Evolutionary conservation across 2,329 filamentous ascomycete genomes (phyloP).

Genomic region (Penicillium sp.): DNA sequence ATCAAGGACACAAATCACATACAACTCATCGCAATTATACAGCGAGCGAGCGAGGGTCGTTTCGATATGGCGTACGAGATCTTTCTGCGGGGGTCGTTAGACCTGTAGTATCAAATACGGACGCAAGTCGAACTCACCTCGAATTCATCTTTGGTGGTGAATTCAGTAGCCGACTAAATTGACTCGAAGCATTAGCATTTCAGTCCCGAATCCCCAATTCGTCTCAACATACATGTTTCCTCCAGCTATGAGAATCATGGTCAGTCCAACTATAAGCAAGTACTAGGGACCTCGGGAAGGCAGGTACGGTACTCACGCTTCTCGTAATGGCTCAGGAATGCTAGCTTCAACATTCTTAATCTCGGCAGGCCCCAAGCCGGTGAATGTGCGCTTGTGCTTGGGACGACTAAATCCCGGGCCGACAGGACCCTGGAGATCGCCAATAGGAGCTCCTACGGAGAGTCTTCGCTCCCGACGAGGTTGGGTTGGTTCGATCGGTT

Average conservation of each 20-base stretch:
- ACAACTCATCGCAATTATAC: slow-evolving; percentile 93
- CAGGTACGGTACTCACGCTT: slow-evolving; percentile 67
- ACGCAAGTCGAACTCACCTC: slow-evolving; percentile 42
- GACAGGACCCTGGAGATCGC: slow-evolving; percentile 81
- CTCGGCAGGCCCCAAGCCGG: slow-evolving; percentile 84
- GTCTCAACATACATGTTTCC: slow-evolving; percentile 53
- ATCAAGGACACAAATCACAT: slow-evolving; percentile 21
- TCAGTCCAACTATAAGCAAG: slow-evolving; percentile 19
- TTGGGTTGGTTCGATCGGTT: slow-evolving; percentile 21
- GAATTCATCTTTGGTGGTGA: slow-evolving; percentile 79
- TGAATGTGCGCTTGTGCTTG: slow-evolving; percentile 97
- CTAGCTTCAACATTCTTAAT: slow-evolving; percentile 91
- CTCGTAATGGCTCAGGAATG: slow-evolving; percentile 85
- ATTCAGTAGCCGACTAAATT: slow-evolving; percentile 62
- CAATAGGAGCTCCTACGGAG: slow-evolving; percentile 77
- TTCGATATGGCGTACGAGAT: slow-evolving; percentile 91
- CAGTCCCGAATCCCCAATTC: background rate
- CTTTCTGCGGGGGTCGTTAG: slow-evolving; percentile 55
- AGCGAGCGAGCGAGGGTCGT: slow-evolving; percentile 93
- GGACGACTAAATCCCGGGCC: slow-evolving; percentile 84
- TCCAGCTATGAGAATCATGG: slow-evolving; percentile 50
- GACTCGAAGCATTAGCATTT: slow-evolving; percentile 7
- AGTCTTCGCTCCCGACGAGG: slow-evolving; percentile 69
- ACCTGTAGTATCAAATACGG: background rate
- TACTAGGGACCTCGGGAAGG: background rate